These are phyloP conservation scores for Fomitopsis pinicola DNA, from an alignment of 1,284 basidiomycete genomes.

Conservation along the genomic window DNA sequence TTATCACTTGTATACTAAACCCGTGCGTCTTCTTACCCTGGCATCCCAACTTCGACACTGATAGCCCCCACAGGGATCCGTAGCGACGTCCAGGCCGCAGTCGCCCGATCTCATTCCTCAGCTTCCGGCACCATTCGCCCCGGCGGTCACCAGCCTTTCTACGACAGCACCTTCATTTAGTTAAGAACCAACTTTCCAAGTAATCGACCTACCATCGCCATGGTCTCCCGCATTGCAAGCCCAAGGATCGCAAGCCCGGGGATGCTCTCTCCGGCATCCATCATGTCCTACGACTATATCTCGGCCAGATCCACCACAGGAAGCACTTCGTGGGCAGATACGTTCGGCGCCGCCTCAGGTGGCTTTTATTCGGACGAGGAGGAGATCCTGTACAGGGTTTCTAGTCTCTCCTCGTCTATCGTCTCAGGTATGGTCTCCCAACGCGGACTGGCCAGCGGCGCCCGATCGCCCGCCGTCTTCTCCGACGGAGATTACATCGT, in stretches of 20 bases:
- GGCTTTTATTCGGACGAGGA: conserved; percentile 33
- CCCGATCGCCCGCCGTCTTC: conserved; percentile 21
- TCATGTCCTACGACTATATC: conserved; percentile 23
- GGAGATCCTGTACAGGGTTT: conserved; percentile 51
- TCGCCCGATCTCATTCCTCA: background rate
- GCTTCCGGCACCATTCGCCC: background rate
- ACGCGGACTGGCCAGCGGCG: conserved; percentile 8
- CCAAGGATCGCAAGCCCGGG: background rate
- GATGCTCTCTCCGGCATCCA: background rate
- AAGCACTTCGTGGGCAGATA: conserved; percentile 20
- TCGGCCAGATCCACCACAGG: conserved; percentile 15
- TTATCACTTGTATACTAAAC: conserved; percentile 1
- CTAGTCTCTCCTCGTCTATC: conserved; percentile 24
- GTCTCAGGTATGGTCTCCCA: conserved; percentile 15
- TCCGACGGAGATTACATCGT: conserved; percentile 29
- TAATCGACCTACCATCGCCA: background rate
- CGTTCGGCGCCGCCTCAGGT: conserved; percentile 13
- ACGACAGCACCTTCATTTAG: background rate
- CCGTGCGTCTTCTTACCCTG: conserved; percentile 1
- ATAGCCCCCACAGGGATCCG: background rate
- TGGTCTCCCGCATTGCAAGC: background rate
- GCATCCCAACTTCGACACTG: background rate
- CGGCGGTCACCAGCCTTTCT: background rate
- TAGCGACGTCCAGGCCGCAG: background rate
- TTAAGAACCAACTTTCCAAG: background rate